Evolutionary conservation across 352 stramenopile species (phyloP).

Genomic region (Peronospora farinosa): DNA sequence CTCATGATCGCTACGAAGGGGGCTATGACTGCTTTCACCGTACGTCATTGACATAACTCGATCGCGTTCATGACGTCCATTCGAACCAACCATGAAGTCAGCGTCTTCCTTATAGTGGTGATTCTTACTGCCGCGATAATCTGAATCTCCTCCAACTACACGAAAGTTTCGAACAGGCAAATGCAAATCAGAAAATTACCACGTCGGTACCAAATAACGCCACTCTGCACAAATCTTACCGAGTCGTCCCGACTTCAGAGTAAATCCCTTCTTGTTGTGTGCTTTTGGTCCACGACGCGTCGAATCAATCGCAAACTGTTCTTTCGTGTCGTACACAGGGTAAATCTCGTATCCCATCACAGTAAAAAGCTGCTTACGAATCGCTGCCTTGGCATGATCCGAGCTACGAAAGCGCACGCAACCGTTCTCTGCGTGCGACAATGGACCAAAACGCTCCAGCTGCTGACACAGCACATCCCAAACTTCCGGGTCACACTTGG

Average conservation of each 20-base stretch:
- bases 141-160: constrained; percentile 27
- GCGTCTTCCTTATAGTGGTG: constrained; percentile 21
- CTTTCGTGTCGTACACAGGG: constrained; percentile 61
- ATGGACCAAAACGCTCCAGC: constrained; percentile 42
- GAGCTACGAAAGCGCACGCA: constrained; percentile 49
- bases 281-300: constrained; percentile 26
- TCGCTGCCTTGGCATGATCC: constrained; percentile 54
- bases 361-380: constrained; percentile 40
- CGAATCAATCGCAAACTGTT: constrained; percentile 48
- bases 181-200: constrained; percentile 24
- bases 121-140: constrained; percentile 22
- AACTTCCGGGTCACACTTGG: constrained; percentile 31
- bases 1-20: constrained; percentile 22
- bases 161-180: constrained; percentile 14
- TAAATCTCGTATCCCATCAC: constrained; percentile 52
- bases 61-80: constrained; percentile 18
- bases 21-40: constrained; percentile 24
- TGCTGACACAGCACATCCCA: constrained; percentile 44
- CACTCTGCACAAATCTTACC: constrained; percentile 30
- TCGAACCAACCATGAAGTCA: constrained; percentile 16
- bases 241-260: constrained; percentile 48
- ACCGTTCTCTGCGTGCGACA: constrained; percentile 35
- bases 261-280: constrained; percentile 38
- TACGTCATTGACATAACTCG: constrained; percentile 25
- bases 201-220: constrained; percentile 7